Evolutionary conservation across 2,329 filamentous ascomycete genomes (phyloP).

Genomic region (Trichoderma sp.): DNA sequence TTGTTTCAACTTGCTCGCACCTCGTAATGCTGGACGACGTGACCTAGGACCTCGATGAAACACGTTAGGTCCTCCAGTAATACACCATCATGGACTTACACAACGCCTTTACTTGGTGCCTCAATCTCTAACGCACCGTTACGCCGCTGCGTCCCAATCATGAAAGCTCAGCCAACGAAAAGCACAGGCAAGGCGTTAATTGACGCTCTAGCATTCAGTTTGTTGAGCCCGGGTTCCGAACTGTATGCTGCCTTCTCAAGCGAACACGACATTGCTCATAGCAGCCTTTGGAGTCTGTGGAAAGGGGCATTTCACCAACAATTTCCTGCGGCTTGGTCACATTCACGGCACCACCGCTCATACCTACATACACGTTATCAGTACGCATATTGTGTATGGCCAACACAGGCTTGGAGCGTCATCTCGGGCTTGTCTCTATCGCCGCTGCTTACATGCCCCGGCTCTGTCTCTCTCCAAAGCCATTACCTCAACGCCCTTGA

Average conservation of each 20-base stretch:
- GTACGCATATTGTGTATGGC: not conserved
- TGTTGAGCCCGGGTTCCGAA: not conserved
- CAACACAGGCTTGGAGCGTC: not conserved
- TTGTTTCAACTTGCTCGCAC: slow-evolving; percentile 11
- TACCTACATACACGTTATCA: no score
- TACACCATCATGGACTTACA: not conserved
- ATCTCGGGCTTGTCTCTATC: no score
- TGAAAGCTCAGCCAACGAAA: not conserved
- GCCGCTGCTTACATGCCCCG: not conserved
- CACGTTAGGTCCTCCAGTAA: not conserved
- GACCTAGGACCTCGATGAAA: not conserved
- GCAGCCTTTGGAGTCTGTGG: not conserved
- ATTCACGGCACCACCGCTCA: no score
- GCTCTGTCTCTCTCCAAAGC: not conserved
- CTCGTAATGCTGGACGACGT: slow-evolving; percentile 14
- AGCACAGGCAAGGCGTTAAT: not conserved
- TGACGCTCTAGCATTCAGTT: not conserved
- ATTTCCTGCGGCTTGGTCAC: no score
- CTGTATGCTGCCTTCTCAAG: not conserved
- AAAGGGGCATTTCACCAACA: not conserved
- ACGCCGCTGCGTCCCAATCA: not conserved
- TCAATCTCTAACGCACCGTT: not conserved
- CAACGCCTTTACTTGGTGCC: not conserved
- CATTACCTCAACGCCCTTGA: no score
- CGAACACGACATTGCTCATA: not conserved